phyloP scores from a whole-genome alignment of 495 filamentous ascomycete species.

The Xylaria longipes region DNA sequence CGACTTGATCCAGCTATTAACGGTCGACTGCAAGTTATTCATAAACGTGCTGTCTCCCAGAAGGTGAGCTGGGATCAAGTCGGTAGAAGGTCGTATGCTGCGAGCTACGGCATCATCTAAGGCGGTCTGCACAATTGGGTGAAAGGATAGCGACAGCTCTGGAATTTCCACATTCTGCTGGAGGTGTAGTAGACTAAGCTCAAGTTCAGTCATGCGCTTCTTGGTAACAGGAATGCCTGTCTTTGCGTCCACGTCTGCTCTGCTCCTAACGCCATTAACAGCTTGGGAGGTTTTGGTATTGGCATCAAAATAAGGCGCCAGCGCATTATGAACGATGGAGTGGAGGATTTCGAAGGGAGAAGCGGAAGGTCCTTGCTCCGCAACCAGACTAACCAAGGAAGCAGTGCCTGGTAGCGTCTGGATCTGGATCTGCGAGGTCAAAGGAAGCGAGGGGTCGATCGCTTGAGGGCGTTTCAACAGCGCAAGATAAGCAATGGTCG shows the following conservation, averaged over 20 bases:
- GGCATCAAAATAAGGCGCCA: slow-evolving; percentile 95
- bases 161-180: slow-evolving; percentile 99
- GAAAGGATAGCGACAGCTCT: slow-evolving; percentile 80
- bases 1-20: slow-evolving; percentile 97
- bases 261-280: slow-evolving; percentile 65
- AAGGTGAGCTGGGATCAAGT: slow-evolving; percentile 73
- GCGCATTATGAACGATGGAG: slow-evolving; percentile 81
- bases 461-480: slow-evolving; percentile 88
- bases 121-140: slow-evolving; percentile 83
- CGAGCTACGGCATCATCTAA: slow-evolving; percentile 74
- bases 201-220: slow-evolving; percentile 92
- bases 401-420: slow-evolving; percentile 86
- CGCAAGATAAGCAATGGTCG: slow-evolving; percentile 82
- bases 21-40: slow-evolving; percentile 90
- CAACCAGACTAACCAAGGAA: slow-evolving; percentile 64
- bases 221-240: slow-evolving; percentile 96
- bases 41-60: slow-evolving; percentile 87
- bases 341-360: slow-evolving; percentile 93
- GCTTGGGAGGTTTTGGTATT: slow-evolving; percentile 84
- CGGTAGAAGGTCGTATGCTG: slow-evolving; percentile 70
- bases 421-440: slow-evolving; percentile 86
- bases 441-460: slow-evolving; percentile 78
- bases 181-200: slow-evolving; percentile 84
- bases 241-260: slow-evolving; percentile 84
- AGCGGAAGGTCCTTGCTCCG: slow-evolving; percentile 69